Evolutionary conservation across 139 green algal species (phyloP).

Genomic region (Coelastrella sp.): DNA sequence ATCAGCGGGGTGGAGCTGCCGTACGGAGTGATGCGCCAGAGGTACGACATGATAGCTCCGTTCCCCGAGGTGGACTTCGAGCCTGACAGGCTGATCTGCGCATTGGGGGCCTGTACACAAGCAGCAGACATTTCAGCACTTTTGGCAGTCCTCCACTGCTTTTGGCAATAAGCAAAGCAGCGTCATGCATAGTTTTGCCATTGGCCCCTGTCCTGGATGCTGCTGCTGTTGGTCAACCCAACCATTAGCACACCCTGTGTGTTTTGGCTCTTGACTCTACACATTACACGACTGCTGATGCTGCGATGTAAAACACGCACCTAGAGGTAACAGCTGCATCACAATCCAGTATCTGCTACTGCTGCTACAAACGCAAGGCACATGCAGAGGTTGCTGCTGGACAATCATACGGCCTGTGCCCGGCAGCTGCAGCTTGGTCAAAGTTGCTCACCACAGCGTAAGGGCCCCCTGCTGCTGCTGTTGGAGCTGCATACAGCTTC

Average conservation of each 20-base stretch:
- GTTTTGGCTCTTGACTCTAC: too few relatives aligned
- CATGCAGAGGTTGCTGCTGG: background rate
- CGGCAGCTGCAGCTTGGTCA: background rate
- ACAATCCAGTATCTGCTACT: too few relatives aligned
- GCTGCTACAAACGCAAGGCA: too few relatives aligned
- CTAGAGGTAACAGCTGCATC: too few relatives aligned
- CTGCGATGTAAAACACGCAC: too few relatives aligned
- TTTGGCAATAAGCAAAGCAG: background rate
- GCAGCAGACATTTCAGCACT: background rate
- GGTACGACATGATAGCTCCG: conserved; percentile 18
- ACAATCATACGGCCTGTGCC: background rate
- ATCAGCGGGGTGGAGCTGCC: background rate
- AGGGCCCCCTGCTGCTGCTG: background rate
- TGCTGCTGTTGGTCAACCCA: too few relatives aligned
- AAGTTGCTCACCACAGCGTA: conserved; percentile 26
- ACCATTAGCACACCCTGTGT: too few relatives aligned
- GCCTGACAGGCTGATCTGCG: background rate
- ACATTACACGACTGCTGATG: too few relatives aligned
- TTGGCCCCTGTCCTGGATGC: too few relatives aligned
- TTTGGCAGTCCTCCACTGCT: background rate
- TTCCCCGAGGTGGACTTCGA: background rate
- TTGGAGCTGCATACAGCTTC: conserved; percentile 9
- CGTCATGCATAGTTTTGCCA: background rate
- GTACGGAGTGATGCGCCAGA: conserved; percentile 6
- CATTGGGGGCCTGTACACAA: conserved; percentile 14